Base-by-base conservation (phyloP, 1,139 yeast genomes). In the Kluyveromyces sp. region DNA sequence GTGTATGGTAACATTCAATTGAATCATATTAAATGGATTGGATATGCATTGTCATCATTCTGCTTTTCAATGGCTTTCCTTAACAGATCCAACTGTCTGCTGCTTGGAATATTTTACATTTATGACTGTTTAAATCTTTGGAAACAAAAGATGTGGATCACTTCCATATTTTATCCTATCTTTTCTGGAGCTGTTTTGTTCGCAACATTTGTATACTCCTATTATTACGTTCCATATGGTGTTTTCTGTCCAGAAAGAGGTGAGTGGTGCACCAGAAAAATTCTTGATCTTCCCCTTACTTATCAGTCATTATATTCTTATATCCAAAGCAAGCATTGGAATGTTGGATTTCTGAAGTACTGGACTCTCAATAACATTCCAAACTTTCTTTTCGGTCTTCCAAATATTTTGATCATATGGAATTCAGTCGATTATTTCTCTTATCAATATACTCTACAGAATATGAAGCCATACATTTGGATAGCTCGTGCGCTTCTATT, bases 311-410 rank as follows among this genome's bases (percentile, higher is more conserved):
- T 92, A 35, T 82, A 83, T 58, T 66, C 77, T n/a, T 87, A 73
- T 62, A 86, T 95, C 5, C 98, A 92, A 64, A 51, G 67, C 2
- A 73, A 80, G 53, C 90, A 92, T 64, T 92, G 98, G 98, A 76
- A 79, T 55, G 75, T 73, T 41, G 98, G 98, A 0, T 79, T 90
- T 47, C 65, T 92, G 44, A 71, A 68, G 41, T 92, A 92, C 64
- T 92, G 96, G 94, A 82, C 94, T 0, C 54, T 72, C 0, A 80
- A 79, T 57, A 90, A 92, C 58, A 65, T 87, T 10, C 96, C 97
- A 7, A 86, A 90, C 62, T 90, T 92, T 59, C 34, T 81, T n/a
- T 71, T 92, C 56, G 94, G 88, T 0, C 51, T 75, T 0, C 98
- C 97, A 1, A 77, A 81, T 8, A 60, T 85, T 3, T 32, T 67